Base-by-base conservation (phyloP, 106 monocot genomes). In the Dioscorea alata region DNA sequence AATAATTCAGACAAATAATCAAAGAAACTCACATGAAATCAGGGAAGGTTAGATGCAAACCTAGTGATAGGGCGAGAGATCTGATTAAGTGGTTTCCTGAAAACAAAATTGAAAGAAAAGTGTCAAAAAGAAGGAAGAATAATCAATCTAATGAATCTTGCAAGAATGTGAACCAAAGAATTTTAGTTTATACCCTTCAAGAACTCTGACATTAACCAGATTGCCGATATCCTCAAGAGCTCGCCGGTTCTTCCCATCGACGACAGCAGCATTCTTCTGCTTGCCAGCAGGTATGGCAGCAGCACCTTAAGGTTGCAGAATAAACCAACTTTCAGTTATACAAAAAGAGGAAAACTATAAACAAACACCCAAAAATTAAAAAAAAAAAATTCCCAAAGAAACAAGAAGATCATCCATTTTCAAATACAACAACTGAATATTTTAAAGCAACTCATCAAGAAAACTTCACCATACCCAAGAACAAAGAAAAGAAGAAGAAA, bases 221-320 rank as follows among this genome's bases (percentile, higher is more conserved):
- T 85, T 85, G 16, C 84, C 80, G 24, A 85, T 80, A 33, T 85
- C 84, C 21, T 66, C 84, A 0, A 85, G 84, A 22, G 77, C 80
- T 34, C 74, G 64, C 8, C 84, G 77, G 61, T 71, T 70, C 65
- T 73, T 73, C 21, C 62, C 70, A 7, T 48, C 80, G 1, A 53
- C 70, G 2, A 22, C 71, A 15, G 74, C 65, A 9, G 50, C 67
- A 33, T 32, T 52, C 69, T 73, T 72, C 67, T 73, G 65, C 73
- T 84, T 84, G 49, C 73, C 80, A 2, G 31, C 31, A 1, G 69
- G 60, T 6, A 48, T 48, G 20, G 32, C 75, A 48, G 32, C 75
- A 48, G 49, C 74, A 71, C 75, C 80, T 80, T 42, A 48, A 60
- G 57, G 59, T 69, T 48, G 13, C 8, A 33, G 15, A 67, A 6